A percentile compares a stretch with the other conserved stretches of the same genome.
phyloP scores from a whole-genome alignment of 2,329 filamentous ascomycete species.

The Alternaria rosae region DNA sequence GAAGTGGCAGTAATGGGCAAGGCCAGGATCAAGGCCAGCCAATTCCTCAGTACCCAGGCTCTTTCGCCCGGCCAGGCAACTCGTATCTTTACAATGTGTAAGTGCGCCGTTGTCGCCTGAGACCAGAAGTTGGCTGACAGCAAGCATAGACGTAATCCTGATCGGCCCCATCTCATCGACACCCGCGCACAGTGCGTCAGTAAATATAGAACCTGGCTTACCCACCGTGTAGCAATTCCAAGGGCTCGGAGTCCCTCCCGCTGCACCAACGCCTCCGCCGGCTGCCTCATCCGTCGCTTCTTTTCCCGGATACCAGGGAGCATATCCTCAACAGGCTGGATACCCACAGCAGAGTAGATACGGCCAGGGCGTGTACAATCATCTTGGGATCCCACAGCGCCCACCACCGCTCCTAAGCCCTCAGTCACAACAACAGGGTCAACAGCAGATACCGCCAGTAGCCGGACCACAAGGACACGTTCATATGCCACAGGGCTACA shows the following conservation, averaged over 20 bases:
- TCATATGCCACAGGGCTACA: constrained; percentile 16
- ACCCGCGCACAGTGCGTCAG: neutral
- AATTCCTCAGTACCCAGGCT: constrained; percentile 27
- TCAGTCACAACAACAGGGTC: constrained; percentile 12
- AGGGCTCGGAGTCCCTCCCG: constrained; percentile 29
- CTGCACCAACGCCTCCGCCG: constrained; percentile 39
- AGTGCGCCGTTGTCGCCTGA: constrained; percentile 10
- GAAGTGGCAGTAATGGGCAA: constrained; percentile 3
- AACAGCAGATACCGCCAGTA: constrained; percentile 16
- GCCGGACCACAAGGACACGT: constrained; percentile 18
- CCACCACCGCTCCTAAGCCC: constrained; percentile 27
- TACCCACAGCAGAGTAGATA: constrained; percentile 10
- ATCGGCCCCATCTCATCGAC: neutral
- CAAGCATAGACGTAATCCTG: constrained; percentile 15
- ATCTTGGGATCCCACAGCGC: constrained; percentile 23
- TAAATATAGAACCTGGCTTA: constrained; percentile 9
- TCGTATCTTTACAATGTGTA: constrained; percentile 40
- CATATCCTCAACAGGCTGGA: constrained; percentile 2
- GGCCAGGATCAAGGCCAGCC: constrained; percentile 21
- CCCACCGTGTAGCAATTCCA: constrained; percentile 27
- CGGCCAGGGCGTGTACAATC: constrained; percentile 13
- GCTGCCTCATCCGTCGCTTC: constrained; percentile 29
- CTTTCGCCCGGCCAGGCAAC: constrained; percentile 22
- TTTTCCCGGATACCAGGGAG: constrained; percentile 23
- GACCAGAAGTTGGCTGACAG: constrained; percentile 13